These are phyloP conservation scores for Quercus glauca DNA, from an alignment of 306 rosid species.

Conservation along the genomic window DNA sequence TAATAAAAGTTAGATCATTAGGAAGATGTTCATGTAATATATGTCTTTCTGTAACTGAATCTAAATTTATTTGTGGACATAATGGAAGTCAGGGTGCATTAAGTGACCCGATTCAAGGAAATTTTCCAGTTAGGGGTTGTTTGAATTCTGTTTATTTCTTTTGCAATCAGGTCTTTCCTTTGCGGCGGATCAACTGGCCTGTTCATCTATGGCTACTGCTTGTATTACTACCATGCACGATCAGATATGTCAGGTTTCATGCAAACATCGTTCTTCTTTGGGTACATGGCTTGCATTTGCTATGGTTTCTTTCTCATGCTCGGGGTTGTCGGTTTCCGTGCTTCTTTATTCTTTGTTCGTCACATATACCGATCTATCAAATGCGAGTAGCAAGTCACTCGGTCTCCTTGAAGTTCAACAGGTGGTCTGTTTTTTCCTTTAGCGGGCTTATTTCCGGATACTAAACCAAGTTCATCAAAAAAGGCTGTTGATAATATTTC, in stretches of 20 bases:
- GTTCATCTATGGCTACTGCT: conserved; percentile 46
- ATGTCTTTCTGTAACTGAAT: not conserved
- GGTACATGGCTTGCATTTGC: conserved; percentile 61
- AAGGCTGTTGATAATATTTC: not conserved
- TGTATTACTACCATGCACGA: conserved; percentile 46
- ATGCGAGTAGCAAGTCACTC: conserved; percentile 35
- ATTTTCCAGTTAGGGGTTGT: not conserved
- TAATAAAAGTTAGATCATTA: not conserved
- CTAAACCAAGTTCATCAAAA: not conserved
- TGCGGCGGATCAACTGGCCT: conserved; percentile 60
- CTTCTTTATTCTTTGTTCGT: conserved; percentile 40
- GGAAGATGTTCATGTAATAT: not conserved
- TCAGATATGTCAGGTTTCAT: conserved; percentile 58
- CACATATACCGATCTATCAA: conserved; percentile 47
- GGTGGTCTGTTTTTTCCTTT: conserved; percentile 6
- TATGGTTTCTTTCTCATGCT: conserved; percentile 61
- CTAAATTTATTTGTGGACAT: not conserved
- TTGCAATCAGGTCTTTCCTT: conserved; percentile 42
- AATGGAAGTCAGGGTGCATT: not conserved
- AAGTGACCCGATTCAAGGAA: not conserved
- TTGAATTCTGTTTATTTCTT: conserved; percentile 13
- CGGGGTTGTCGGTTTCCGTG: conserved; percentile 46
- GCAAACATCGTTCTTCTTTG: conserved; percentile 61
- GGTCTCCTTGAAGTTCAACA: not conserved
- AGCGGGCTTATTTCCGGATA: not conserved